A percentile compares a stretch with the other conserved stretches of the same genome.
Conservation (phyloP, 352 stramenopile species). For the Phytophthora crassamura region DNA sequence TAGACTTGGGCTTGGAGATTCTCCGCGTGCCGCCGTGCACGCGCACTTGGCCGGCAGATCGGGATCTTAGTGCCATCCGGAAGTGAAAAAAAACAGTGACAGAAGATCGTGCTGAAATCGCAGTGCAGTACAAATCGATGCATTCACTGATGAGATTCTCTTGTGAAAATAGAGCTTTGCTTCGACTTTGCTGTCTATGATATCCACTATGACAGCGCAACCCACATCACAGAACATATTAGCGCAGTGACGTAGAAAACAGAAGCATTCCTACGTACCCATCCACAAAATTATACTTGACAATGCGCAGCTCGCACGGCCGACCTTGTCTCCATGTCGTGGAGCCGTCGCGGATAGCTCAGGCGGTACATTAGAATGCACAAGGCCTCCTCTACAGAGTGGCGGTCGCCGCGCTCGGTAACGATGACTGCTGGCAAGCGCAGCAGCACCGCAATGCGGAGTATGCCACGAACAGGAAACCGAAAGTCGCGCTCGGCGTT, state of each 20-base stretch:
- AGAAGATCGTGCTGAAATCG: not conserved
- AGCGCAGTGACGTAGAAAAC: not conserved
- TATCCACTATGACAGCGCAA: not conserved
- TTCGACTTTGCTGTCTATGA: constrained; percentile 2
- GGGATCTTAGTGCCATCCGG: not conserved
- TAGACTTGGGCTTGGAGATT: not conserved
- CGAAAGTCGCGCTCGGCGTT: not conserved
- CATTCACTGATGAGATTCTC: not conserved
- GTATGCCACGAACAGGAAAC: constrained; percentile 3
- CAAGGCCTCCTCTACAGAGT: not conserved
- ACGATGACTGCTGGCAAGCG: not conserved
- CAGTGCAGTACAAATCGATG: not conserved
- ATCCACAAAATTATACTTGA: constrained; percentile 1
- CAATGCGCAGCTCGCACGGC: not conserved
- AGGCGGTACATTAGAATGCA: not conserved
- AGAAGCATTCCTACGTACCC: not conserved
- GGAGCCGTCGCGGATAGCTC: not conserved
- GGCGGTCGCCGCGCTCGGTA: not conserved
- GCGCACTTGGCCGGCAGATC: not conserved
- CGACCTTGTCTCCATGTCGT: not conserved
- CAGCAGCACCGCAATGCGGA: not conserved
- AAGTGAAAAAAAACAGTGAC: not conserved
- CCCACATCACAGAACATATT: not conserved
- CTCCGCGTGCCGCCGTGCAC: not conserved
- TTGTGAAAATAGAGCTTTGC: not conserved